These are phyloP conservation scores for Lasiodiplodia hormozganensis DNA, from an alignment of 2,329 filamentous ascomycete species.

Conservation along the genomic window DNA sequence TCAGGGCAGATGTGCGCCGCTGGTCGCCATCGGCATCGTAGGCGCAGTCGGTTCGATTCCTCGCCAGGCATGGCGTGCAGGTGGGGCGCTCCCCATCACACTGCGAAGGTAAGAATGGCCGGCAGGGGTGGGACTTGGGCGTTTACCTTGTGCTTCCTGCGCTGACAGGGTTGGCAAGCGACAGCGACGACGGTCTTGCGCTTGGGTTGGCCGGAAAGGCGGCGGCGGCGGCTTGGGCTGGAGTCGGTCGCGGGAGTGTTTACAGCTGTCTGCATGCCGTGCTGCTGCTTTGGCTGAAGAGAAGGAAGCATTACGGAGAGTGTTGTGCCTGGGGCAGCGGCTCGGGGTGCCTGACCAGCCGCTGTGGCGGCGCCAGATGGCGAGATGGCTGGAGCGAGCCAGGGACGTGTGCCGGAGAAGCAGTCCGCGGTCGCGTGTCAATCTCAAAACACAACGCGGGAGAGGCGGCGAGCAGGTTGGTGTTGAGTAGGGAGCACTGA, in stretches of 20 bases:
- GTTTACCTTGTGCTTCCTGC: conserved; percentile 33
- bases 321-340: not conserved
- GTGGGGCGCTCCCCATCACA: conserved; percentile 32
- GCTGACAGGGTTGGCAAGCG: conserved; percentile 30
- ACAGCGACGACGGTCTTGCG: conserved; percentile 27
- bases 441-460: not conserved
- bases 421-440: no score
- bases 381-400: no score
- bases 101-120: not conserved
- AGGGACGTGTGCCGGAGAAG: no score
- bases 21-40: conserved; percentile 33
- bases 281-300: not conserved
- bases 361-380: no score
- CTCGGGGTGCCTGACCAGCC: no score
- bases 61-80: conserved; percentile 30
- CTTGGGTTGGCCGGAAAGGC: not conserved
- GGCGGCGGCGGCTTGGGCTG: not conserved
- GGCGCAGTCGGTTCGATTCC: conserved; percentile 30
- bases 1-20: conserved; percentile 32
- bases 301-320: not conserved
- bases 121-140: not conserved
- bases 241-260: not conserved
- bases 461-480: not conserved
- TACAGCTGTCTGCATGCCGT: not conserved
- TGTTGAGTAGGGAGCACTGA: not conserved